These are phyloP conservation scores for Lagerstroemia speciosa DNA, from an alignment of 345 rosid species.

Conservation along the genomic window DNA sequence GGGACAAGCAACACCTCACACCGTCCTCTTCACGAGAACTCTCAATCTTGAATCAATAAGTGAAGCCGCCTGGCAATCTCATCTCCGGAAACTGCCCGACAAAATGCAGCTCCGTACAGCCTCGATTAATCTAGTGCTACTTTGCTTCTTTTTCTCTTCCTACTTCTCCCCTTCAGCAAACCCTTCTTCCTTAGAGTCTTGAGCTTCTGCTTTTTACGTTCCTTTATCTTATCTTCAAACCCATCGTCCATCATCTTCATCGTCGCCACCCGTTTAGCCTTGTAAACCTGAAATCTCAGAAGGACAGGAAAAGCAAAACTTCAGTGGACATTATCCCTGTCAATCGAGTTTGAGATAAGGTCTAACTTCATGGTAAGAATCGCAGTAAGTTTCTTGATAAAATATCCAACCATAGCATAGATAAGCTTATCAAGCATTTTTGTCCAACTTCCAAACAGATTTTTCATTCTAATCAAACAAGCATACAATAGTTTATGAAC, in stretches of 20 bases:
- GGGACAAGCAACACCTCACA: too few relatives aligned
- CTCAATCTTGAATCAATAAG: too few relatives aligned
- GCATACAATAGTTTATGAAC: too few relatives aligned
- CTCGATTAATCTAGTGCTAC: background rate
- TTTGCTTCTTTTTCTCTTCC: slow-evolving; percentile 19
- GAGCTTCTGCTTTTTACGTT: slow-evolving; percentile 57
- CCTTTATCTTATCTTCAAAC: slow-evolving; percentile 68
- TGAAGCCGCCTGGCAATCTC: too few relatives aligned
- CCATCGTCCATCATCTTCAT: slow-evolving; percentile 93
- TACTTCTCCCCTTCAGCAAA: slow-evolving; percentile 32
- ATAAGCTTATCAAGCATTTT: too few relatives aligned
- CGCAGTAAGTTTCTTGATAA: background rate
- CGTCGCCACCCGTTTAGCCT: slow-evolving; percentile 77
- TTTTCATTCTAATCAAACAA: background rate
- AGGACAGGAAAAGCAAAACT: too few relatives aligned
- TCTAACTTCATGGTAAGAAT: too few relatives aligned
- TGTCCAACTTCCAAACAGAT: background rate
- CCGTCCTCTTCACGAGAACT: too few relatives aligned
- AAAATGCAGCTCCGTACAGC: background rate
- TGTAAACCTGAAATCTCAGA: slow-evolving; percentile 63
- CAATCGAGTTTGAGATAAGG: too few relatives aligned
- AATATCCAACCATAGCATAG: too few relatives aligned
- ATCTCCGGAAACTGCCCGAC: background rate
- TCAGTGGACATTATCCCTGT: too few relatives aligned
- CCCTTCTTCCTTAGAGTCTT: slow-evolving; percentile 60